Evolutionary conservation across 2,329 filamentous ascomycete species (phyloP).

Genomic region (Monilinia vaccinii-corymbosi): DNA sequence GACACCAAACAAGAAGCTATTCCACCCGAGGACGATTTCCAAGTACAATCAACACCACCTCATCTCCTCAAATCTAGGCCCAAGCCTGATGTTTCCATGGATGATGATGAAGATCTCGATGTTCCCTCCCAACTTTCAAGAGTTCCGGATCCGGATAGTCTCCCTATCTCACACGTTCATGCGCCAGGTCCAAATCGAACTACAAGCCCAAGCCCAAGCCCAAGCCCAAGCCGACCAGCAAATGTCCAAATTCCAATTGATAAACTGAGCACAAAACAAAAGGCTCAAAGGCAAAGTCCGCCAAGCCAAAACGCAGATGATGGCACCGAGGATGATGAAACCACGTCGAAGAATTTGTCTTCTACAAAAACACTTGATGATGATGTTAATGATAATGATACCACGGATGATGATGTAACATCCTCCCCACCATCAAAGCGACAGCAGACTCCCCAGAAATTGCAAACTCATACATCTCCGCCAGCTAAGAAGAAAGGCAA

Average conservation of each 20-base stretch:
- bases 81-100: conserved; percentile 3
- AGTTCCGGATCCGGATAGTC: conserved; percentile 25
- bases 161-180: conserved; percentile 15
- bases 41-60: conserved; percentile 27
- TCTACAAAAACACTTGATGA: background rate
- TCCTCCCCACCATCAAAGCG: background rate
- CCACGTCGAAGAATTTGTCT: background rate
- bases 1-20: background rate
- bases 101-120: conserved; percentile 25
- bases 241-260: conserved; percentile 8
- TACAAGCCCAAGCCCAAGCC: background rate
- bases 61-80: conserved; percentile 10
- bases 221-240: background rate
- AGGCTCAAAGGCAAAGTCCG: background rate
- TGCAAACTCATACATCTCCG: background rate
- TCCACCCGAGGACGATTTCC: conserved; percentile 22
- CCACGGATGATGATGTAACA: conserved; percentile 12
- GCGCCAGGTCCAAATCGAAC: background rate
- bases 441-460: background rate
- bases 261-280: conserved; percentile 9
- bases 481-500: conserved; percentile 12
- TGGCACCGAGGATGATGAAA: conserved; percentile 9
- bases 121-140: conserved; percentile 17
- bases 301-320: background rate
- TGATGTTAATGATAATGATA: conserved; percentile 8